Conservation (phyloP, 2,329 filamentous ascomycete genomes). For the Aspergillus spinulosporus region DNA sequence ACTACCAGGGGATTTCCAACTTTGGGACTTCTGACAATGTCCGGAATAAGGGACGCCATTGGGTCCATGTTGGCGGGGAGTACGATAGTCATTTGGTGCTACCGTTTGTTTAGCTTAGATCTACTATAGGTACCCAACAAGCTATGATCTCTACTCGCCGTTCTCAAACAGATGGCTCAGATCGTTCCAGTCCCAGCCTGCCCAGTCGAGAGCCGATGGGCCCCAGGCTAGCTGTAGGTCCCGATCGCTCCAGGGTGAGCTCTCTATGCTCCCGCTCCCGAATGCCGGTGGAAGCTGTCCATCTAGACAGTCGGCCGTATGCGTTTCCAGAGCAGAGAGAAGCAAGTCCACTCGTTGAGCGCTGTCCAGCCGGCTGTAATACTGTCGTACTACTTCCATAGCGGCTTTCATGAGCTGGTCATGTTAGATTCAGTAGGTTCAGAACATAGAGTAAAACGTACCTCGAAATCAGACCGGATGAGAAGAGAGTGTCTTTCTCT, state of each 20-base stretch:
- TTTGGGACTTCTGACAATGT: conserved; percentile 7
- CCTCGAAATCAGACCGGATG: conserved; percentile 3
- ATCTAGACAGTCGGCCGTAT: not conserved
- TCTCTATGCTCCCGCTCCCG: not conserved
- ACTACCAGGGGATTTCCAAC: conserved; percentile 11
- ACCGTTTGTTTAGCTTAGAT: conserved; percentile 2
- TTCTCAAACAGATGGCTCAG: conserved; percentile 8
- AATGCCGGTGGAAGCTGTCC: not conserved
- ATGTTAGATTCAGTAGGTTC: not conserved
- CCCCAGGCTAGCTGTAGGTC: not conserved
- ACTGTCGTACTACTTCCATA: not conserved
- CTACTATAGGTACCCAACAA: too few relatives aligned
- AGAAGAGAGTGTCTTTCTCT: not conserved
- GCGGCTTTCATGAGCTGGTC: conserved; percentile 8
- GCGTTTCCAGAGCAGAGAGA: not conserved
- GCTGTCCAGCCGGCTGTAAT: not conserved
- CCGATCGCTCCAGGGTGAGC: not conserved
- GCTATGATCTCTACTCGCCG: not conserved
- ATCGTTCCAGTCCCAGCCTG: conserved; percentile 10
- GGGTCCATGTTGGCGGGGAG: conserved; percentile 7
- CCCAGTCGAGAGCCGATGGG: conserved; percentile 4
- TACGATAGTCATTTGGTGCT: conserved; percentile 9
- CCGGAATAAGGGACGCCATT: conserved; percentile 1
- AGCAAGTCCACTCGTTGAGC: not conserved
- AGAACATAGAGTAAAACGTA: not conserved